Evolutionary conservation across 768 basidiomycete genomes (phyloP), one percentile per base, ranked within the genome.

Genomic region (Macrolepiota dolichaula): DNA sequence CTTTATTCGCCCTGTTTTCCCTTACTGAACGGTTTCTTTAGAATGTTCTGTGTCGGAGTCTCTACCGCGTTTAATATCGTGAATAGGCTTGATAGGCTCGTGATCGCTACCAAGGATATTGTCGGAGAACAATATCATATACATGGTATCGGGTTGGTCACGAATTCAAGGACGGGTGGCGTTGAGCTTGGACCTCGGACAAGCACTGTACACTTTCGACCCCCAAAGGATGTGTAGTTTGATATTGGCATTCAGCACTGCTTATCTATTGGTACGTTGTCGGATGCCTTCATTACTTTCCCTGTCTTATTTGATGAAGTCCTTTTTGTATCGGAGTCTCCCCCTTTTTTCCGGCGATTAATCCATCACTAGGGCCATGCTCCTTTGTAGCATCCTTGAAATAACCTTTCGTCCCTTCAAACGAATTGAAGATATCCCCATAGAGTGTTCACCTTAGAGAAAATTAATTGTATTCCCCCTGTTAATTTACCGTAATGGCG

Each of bases 71-170:
- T 82, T 64, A 79, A 81, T 0, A 82, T 94, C 42, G 75, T 94
- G n/a, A 81, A 81, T 5, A 81, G 90, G 10, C 74, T 95, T 12
- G 93, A 95, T 68, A 76, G 83, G 55, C 72, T 94, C 60, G 91
- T 94, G 85, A 68, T 92, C 2, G 90, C 91, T 2, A 84, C 85
- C 15, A 95, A 95, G 70, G 91, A 94, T 71, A 76, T 94, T 49
- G 90, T 94, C 1, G 92, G 92, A 1, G 92, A 94, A 70, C 88
- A 91, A 65, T 92, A 89, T 69, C 89, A 93, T 68, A 89, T 94
- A n/a, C 82, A 87, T 61, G 89, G 89, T 0, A 72, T 90, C 15
- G 86, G 82, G 1, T 25, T 66, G 22, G 4, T 36, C 15, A n/a
- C 52, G 5, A n/a, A 24, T n/a, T 10, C 42, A n/a, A 36, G 52